These are phyloP conservation scores for Russula earlei DNA, from an alignment of 768 basidiomycete species.

Conservation along the genomic window DNA sequence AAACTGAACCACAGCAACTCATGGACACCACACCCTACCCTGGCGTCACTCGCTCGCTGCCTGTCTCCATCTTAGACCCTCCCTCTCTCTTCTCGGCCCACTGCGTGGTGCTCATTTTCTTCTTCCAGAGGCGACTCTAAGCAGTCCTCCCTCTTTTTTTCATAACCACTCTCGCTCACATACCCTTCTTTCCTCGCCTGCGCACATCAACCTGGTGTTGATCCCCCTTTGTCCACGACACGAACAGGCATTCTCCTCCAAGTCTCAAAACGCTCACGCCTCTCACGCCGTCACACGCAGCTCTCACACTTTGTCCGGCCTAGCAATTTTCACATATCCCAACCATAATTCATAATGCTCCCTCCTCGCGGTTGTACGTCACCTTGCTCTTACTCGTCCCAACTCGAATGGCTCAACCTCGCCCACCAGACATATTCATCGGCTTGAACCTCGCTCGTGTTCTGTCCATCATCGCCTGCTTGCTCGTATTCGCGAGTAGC, in stretches of 20 bases:
- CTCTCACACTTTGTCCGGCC: not conserved
- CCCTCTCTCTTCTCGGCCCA: constrained; percentile 7
- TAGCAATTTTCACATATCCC: not conserved
- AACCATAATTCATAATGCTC: constrained; percentile 14
- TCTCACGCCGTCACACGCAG: not conserved
- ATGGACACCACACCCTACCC: constrained; percentile 14
- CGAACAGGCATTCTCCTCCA: not conserved
- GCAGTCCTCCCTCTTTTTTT: constrained; percentile 4
- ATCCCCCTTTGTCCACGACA: not conserved
- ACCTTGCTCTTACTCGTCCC: not conserved
- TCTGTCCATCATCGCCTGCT: constrained; percentile 14
- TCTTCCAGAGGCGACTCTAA: constrained; percentile 2
- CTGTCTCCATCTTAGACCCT: not conserved
- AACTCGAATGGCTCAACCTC: not conserved
- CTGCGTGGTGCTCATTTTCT: constrained; percentile 6
- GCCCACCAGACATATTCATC: constrained; percentile 16
- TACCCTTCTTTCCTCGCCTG: not conserved
- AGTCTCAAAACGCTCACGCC: not conserved
- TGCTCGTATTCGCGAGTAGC: constrained; percentile 19
- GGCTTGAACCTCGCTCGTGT: constrained; percentile 16
- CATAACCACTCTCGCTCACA: not conserved
- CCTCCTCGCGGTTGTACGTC: constrained; percentile 20
- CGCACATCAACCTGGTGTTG: constrained; percentile 18
- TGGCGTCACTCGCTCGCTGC: not conserved
- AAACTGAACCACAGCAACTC: constrained; percentile 3